A percentile compares a stretch with the other conserved stretches of the same genome.
phyloP scores from a whole-genome alignment of 2,329 filamentous ascomycete genomes.

The Hypoxylon rubiginosum region DNA sequence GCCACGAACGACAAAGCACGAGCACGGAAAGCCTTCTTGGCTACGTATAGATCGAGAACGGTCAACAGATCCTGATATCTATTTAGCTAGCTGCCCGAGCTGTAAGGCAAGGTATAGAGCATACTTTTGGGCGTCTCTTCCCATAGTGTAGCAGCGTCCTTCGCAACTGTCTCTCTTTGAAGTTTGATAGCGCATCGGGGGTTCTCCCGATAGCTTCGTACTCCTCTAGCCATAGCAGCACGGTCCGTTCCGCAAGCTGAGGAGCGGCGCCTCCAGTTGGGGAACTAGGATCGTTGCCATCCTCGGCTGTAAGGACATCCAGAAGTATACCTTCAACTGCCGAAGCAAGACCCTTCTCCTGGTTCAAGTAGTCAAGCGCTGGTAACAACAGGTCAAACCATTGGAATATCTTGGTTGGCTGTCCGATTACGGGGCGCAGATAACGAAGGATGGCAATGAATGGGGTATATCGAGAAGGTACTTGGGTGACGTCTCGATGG shows the following conservation, averaged over 20 bases:
- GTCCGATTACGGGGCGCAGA: conserved; percentile 73
- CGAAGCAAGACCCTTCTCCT: conserved; percentile 73
- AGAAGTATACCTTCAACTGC: conserved; percentile 76
- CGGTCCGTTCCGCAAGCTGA: conserved; percentile 62
- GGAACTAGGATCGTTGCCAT: conserved; percentile 64
- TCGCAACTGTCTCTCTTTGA: conserved; percentile 65
- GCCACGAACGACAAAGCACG: conserved; percentile 76
- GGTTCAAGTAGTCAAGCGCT: conserved; percentile 66
- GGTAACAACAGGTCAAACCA: conserved; percentile 80
- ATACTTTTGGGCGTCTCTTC: conserved; percentile 75
- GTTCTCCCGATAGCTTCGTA: conserved; percentile 53
- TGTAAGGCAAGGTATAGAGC: conserved; percentile 3
- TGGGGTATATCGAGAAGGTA: conserved; percentile 69
- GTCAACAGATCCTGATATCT: conserved; percentile 71
- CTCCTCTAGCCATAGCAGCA: conserved; percentile 70
- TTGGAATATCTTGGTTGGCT: conserved; percentile 71
- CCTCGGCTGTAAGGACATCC: conserved; percentile 73
- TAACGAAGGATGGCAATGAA: conserved; percentile 77
- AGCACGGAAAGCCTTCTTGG: conserved; percentile 73
- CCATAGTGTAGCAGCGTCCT: conserved; percentile 71
- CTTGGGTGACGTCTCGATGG: conserved; percentile 71
- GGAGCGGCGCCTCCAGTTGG: conserved; percentile 58
- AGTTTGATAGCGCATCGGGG: conserved; percentile 55
- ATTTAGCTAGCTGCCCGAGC: conserved; percentile 41
- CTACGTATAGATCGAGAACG: conserved; percentile 74